Evolutionary conservation across 805 yeast genomes (phyloP), one percentile per base, ranked within the genome.

Genomic region (Metschnikowia similis): DNA sequence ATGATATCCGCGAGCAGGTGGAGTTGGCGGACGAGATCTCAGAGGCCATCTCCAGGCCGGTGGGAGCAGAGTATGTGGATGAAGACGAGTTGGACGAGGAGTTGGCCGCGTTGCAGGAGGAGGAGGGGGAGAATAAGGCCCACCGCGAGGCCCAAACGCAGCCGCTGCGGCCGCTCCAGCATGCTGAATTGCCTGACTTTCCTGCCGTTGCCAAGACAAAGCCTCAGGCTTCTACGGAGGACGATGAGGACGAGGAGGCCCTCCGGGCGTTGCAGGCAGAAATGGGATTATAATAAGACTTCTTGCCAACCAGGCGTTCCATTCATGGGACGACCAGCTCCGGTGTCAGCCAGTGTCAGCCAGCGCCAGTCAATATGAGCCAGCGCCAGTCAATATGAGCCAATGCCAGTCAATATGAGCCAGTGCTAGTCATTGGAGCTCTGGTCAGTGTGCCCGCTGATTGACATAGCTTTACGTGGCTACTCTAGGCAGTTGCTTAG

Each of bases 61-160:
- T 94, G 57, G 95, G 95, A 48, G 77, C 77, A 46, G 96, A 89
- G 50, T 84, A 79, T 57, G 75, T 84, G 31, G 96, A 88, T 63
- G 96, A 89, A 60, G 97, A 90, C 60, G 99, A 94, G 69, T 81
- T 92, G 65, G 94, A 91, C 60, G 97, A 91, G 58, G 99, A 94
- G 69, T 80, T 94, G 66, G 96, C 89, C 51, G 87, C 83, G 49
- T 75, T 90, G 60, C 89, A 90, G 67, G 90, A 87, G 67, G 96
- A 89, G 69, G 87, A 83, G 51, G 75, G 81, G 49, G 87, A 85
- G 76, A 53, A 71, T 71, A 59, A 55, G 13, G 35, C 16, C 11
- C 14, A 32, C 6, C n/a, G 10, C 9, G 64, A 57, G 27, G 60
- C 52, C 26, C 65, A 51, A 50, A 63, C 59, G 41, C 48, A 49